Base-by-base conservation (phyloP, 768 basidiomycete genomes). In the Gyrodon lividus region DNA sequence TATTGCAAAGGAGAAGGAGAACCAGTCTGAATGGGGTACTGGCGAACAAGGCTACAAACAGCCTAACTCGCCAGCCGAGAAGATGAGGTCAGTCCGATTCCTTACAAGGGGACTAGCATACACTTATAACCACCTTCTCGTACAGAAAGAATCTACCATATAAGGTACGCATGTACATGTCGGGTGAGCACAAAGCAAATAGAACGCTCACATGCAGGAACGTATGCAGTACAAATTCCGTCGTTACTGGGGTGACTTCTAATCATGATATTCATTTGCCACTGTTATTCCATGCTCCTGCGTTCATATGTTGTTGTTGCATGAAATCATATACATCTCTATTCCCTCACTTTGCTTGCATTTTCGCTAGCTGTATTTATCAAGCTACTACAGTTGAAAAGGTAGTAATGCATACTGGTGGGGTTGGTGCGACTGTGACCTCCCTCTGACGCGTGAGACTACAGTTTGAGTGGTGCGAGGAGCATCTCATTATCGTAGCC, bases 161-260 rank as follows among this genome's bases (percentile, higher is more conserved):
- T 81, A 93, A 93, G 87, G 90, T 92, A 75, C 61, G 59, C 60
- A 37, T 42, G 38, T 46, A 46, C 34, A 26, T 40, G 19, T 20
- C 22, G 6, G 55, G 41, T 30, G 49, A 41, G 45, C 43, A 52
- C 39, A 50, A 48, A 52, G 63, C 46, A 72, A 52, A 59, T 49
- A 46, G 68, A 68, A 70, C 59, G 60, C 78, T 89, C 60, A 86
- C 69, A 26, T 59, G 41, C 58, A 83, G 81, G 73, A 71, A 54
- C 80, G 79, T 39, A 77, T 87, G 71, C 82, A 92, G 90, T 92
- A 92, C 70, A 93, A 92, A 72, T 92, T 93, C 81, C 82, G 84
- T 46, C 81, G 88, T 51, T 89, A 74, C 59, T 93, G 90, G 89
- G 89, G 88, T 38, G 90, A 93, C 68, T 93, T 92, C 70, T 92